These are phyloP conservation scores for Mycena sanguinolenta DNA, from an alignment of 768 basidiomycete genomes.

Conservation along the genomic window DNA sequence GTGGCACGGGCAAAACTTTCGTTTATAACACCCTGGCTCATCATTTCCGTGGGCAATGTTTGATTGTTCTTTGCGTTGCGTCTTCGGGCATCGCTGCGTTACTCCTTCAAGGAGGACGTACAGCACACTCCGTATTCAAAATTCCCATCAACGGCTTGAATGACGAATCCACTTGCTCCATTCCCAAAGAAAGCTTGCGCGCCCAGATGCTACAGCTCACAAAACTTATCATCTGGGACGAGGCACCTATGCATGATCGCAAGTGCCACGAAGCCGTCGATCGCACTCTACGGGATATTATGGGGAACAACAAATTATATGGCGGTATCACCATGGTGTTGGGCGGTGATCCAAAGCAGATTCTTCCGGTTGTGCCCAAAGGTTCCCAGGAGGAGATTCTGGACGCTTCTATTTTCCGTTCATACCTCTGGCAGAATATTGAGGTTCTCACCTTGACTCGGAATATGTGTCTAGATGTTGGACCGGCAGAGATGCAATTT, in stretches of 20 bases:
- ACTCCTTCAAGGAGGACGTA: conserved; percentile 45
- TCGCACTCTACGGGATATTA: background rate
- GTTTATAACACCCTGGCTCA: conserved; percentile 38
- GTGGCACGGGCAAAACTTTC: background rate
- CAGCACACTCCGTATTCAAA: conserved; percentile 55
- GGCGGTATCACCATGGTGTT: conserved; percentile 32
- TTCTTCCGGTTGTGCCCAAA: conserved; percentile 49
- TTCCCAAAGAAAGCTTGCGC: conserved; percentile 8
- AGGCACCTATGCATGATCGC: background rate
- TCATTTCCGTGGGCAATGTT: background rate
- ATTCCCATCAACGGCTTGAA: conserved; percentile 46
- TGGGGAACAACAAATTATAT: conserved; percentile 29
- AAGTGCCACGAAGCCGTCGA: background rate
- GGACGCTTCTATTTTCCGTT: conserved; percentile 29
- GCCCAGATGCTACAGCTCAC: conserved; percentile 36
- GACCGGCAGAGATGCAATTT: background rate
- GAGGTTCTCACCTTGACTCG: background rate
- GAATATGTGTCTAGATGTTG: conserved; percentile 2
- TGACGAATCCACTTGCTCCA: background rate
- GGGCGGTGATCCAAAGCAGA: conserved; percentile 55
- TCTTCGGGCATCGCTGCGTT: background rate
- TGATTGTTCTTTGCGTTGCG: background rate
- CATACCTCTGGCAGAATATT: conserved; percentile 2
- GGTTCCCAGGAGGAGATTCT: conserved; percentile 50
- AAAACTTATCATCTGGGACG: background rate